A percentile compares a stretch with the other conserved stretches of the same genome.
These are phyloP conservation scores for Aureobasidium sp. DNA, from an alignment of 2,329 filamentous ascomycete species.

Conservation along the genomic window DNA sequence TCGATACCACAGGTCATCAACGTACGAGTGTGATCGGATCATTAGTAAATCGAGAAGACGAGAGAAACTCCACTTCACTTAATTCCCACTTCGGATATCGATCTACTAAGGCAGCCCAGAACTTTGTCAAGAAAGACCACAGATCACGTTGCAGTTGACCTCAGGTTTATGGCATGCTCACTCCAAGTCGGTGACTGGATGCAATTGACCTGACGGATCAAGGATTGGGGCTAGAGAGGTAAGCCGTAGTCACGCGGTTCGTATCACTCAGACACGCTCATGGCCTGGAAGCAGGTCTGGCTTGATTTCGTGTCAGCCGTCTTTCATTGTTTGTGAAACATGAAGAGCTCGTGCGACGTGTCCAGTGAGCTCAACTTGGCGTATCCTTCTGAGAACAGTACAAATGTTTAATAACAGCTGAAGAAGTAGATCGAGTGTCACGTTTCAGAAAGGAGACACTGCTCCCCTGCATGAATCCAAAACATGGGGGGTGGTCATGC, in stretches of 20 bases:
- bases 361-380: background rate
- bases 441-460: background rate
- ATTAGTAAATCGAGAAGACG: background rate
- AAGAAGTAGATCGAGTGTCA: background rate
- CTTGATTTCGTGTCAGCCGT: background rate
- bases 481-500: background rate
- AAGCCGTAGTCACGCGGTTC: background rate
- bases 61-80: background rate
- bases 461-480: constrained; percentile 1
- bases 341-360: background rate
- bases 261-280: background rate
- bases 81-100: background rate
- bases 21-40: background rate
- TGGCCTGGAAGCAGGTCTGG: background rate
- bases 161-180: background rate
- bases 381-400: background rate
- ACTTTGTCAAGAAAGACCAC: background rate
- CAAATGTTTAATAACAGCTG: background rate
- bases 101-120: background rate
- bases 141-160: background rate
- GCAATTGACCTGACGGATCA: background rate
- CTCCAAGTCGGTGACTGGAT: background rate
- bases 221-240: background rate
- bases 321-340: background rate
- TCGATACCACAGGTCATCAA: no score